Evolutionary conservation across 192 early-diverging fungal species (phyloP).

Genomic region (Neocallimastix lanati): DNA sequence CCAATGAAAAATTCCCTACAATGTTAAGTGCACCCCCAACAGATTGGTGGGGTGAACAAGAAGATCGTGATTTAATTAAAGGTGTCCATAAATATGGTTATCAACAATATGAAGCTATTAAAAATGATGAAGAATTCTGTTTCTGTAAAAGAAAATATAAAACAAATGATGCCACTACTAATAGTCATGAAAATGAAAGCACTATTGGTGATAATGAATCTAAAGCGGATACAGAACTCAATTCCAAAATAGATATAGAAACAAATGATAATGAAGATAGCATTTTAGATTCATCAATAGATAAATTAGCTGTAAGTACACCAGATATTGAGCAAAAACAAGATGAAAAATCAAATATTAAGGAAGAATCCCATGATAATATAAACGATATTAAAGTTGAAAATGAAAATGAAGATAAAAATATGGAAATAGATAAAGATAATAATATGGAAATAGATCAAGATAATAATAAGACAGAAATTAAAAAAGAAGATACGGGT

Average conservation of each 20-base stretch:
- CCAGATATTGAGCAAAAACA: no score
- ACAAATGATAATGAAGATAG: background rate
- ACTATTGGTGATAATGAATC: background rate
- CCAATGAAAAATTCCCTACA: constrained; percentile 15
- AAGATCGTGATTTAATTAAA: constrained; percentile 61
- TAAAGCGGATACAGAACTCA: background rate
- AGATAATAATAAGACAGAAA: background rate
- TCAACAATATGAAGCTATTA: constrained; percentile 18
- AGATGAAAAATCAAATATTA: constrained; percentile 2
- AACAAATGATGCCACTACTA: constrained; percentile 16
- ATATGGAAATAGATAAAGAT: background rate
- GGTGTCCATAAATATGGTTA: constrained; percentile 70
- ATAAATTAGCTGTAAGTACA: background rate
- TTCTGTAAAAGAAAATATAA: constrained; percentile 10
- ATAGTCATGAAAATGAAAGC: constrained; percentile 10
- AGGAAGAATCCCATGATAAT: no score
- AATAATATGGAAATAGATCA: background rate
- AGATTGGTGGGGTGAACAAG: constrained; percentile 51
- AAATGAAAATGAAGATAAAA: no score
- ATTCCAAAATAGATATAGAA: background rate
- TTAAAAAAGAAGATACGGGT: background rate
- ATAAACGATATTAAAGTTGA: no score
- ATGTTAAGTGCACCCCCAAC: constrained; percentile 21
- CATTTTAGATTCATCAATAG: background rate
- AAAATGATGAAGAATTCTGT: background rate